These are phyloP conservation scores for Nemania sp. DNA, from an alignment of 2,329 filamentous ascomycete genomes.

Conservation along the genomic window DNA sequence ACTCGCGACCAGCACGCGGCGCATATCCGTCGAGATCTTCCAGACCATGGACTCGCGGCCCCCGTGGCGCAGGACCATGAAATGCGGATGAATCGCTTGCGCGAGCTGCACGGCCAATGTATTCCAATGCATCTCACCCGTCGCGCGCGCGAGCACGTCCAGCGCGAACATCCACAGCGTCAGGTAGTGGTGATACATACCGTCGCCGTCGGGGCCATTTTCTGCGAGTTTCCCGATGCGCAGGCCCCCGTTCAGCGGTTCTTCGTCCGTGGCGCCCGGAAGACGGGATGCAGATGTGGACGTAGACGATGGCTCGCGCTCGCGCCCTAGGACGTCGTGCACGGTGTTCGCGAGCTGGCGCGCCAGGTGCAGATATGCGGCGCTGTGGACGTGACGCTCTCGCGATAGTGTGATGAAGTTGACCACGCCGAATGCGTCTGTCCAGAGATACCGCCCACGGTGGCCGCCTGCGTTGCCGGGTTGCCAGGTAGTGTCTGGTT, in stretches of 20 bases:
- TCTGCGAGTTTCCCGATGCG: conserved; percentile 12
- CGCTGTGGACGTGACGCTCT: neutral
- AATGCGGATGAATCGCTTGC: conserved; percentile 7
- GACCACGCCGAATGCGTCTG: conserved; percentile 13
- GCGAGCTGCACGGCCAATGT: conserved; percentile 7
- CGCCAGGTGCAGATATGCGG: conserved; percentile 9
- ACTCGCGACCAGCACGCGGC: neutral
- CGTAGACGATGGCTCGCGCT: neutral
- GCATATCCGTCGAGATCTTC: conserved; percentile 16
- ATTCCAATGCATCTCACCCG: conserved; percentile 11
- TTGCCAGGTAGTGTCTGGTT: conserved; percentile 8
- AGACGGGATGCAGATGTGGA: conserved; percentile 2
- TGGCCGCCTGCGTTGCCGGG: conserved; percentile 14
- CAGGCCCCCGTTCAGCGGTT: conserved; percentile 8
- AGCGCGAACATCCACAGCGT: conserved; percentile 18
- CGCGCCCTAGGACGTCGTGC: conserved; percentile 11
- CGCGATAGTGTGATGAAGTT: conserved; percentile 15
- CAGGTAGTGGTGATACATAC: conserved; percentile 18
- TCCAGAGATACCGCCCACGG: conserved; percentile 12
- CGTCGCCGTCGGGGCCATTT: conserved; percentile 6
- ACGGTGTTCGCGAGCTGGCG: conserved; percentile 13
- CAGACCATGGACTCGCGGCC: conserved; percentile 13
- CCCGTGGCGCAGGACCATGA: conserved; percentile 8
- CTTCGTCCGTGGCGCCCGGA: neutral
- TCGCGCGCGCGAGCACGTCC: conserved; percentile 6